These are phyloP conservation scores for Colletotrichum incanum DNA, from an alignment of 2,329 filamentous ascomycete genomes.

Conservation along the genomic window DNA sequence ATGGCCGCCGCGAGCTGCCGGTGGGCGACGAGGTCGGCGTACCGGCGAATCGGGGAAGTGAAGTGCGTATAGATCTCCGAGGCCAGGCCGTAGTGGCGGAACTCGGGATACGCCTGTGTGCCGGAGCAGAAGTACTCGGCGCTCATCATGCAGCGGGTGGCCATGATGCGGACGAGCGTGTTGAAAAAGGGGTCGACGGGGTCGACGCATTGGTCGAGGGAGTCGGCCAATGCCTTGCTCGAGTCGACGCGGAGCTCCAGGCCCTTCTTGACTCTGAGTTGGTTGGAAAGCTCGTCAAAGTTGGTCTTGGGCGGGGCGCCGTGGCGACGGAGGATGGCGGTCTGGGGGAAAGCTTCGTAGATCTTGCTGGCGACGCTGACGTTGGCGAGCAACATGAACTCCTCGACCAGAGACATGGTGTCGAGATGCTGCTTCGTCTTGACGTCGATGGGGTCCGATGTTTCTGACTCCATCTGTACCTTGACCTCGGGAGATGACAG, in stretches of 20 bases:
- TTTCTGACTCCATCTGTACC: slow-evolving; percentile 95
- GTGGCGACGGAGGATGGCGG: slow-evolving; percentile 93
- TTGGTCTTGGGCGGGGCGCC: slow-evolving; percentile 94
- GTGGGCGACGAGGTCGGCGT: slow-evolving; percentile 96
- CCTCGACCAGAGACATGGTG: slow-evolving; percentile 97
- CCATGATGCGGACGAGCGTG: slow-evolving; percentile 96
- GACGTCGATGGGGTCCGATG: slow-evolving; percentile 94
- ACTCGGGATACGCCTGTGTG: slow-evolving; percentile 92
- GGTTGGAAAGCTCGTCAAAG: slow-evolving; percentile 93
- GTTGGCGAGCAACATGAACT: slow-evolving; percentile 99
- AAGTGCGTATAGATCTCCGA: slow-evolving; percentile 99
- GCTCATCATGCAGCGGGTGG: slow-evolving; percentile 98
- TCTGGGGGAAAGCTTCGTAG: slow-evolving; percentile 93
- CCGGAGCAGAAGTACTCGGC: slow-evolving; percentile 98
- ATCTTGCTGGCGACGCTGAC: slow-evolving; percentile 93
- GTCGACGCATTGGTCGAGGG: slow-evolving; percentile 88
- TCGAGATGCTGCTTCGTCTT: slow-evolving; percentile 95
- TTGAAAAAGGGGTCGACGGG: slow-evolving; percentile 94
- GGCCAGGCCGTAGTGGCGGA: slow-evolving; percentile 96
- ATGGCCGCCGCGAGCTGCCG: slow-evolving; percentile 96
- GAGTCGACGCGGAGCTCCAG: slow-evolving; percentile 87
- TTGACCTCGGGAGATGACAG: slow-evolving; percentile 98
- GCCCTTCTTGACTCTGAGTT: slow-evolving; percentile 88
- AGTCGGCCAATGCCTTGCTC: slow-evolving; percentile 93
- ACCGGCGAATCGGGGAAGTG: slow-evolving; percentile 95